Evolutionary conservation across 768 basidiomycete species (phyloP).

Genomic region (Auricularia auricula-judae): DNA sequence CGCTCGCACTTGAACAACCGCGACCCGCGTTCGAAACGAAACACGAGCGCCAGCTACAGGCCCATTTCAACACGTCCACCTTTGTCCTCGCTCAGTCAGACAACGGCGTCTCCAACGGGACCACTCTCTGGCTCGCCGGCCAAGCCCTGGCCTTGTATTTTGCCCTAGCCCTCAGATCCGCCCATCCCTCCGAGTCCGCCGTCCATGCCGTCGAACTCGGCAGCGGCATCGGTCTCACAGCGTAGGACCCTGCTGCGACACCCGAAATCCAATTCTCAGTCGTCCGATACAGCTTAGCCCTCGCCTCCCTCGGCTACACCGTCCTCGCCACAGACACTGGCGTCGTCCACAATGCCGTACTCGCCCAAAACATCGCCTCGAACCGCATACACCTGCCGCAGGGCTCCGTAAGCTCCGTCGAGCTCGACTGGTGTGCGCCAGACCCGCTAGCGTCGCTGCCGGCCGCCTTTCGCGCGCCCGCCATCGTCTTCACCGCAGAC

Average conservation of each 20-base stretch:
- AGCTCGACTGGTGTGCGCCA: constrained; percentile 57
- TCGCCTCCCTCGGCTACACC: constrained; percentile 60
- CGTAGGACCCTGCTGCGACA: constrained; percentile 32
- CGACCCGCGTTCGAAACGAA: constrained; percentile 35
- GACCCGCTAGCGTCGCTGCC: constrained; percentile 11
- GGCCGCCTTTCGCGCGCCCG: constrained; percentile 36
- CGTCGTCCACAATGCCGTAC: constrained; percentile 51
- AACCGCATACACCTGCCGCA: constrained; percentile 28
- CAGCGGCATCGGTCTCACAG: constrained; percentile 69
- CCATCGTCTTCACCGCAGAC: constrained; percentile 73
- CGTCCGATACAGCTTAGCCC: constrained; percentile 36
- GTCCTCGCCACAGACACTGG: constrained; percentile 68
- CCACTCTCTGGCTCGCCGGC: constrained; percentile 74
- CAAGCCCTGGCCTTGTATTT: constrained; percentile 65
- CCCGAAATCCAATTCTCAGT: neutral
- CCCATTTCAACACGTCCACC: constrained; percentile 25
- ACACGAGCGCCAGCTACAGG: constrained; percentile 38
- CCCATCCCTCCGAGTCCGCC: neutral
- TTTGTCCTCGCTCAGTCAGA: constrained; percentile 47
- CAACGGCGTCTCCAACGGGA: constrained; percentile 63
- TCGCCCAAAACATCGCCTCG: constrained; percentile 45
- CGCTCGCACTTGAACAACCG: neutral
- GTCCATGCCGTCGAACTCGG: constrained; percentile 60
- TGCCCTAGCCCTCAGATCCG: constrained; percentile 22
- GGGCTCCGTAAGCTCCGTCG: constrained; percentile 43